Evolutionary conservation across 768 basidiomycete species (phyloP).

Genomic region (Leccinum longicurvipes): DNA sequence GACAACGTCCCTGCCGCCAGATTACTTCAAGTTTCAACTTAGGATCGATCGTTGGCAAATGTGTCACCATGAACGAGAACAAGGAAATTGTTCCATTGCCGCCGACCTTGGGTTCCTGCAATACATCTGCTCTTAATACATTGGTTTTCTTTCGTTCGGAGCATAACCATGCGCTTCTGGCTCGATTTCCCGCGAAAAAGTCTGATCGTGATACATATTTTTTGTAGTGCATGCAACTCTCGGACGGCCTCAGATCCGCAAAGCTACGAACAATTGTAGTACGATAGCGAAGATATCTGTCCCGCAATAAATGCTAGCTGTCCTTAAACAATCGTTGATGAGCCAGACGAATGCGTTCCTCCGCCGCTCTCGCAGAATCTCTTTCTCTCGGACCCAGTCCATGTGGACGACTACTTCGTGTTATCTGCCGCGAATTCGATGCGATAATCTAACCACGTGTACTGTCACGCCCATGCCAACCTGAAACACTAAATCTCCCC

Average conservation of each 20-base stretch:
- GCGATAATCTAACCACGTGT: background rate
- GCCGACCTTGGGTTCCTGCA: background rate
- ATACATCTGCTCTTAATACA: background rate
- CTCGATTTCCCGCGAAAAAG: background rate
- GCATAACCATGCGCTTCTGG: background rate
- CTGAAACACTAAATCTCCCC: background rate
- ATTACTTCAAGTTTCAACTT: background rate
- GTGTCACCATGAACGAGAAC: background rate
- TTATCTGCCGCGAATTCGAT: background rate
- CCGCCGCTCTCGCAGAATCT: background rate
- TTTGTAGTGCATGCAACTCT: background rate
- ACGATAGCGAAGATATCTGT: background rate
- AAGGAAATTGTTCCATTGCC: background rate
- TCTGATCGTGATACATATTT: background rate
- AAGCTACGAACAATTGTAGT: background rate
- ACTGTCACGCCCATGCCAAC: background rate
- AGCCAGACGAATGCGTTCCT: background rate
- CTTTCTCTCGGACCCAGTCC: background rate
- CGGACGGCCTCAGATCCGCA: background rate
- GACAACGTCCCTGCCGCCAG: background rate
- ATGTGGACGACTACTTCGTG: background rate
- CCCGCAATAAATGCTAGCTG: background rate
- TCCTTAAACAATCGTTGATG: background rate
- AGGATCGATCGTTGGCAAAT: background rate
- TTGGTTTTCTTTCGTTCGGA: background rate